These are phyloP conservation scores for Corylus avellana DNA, from an alignment of 306 rosid genomes.

Conservation along the genomic window DNA sequence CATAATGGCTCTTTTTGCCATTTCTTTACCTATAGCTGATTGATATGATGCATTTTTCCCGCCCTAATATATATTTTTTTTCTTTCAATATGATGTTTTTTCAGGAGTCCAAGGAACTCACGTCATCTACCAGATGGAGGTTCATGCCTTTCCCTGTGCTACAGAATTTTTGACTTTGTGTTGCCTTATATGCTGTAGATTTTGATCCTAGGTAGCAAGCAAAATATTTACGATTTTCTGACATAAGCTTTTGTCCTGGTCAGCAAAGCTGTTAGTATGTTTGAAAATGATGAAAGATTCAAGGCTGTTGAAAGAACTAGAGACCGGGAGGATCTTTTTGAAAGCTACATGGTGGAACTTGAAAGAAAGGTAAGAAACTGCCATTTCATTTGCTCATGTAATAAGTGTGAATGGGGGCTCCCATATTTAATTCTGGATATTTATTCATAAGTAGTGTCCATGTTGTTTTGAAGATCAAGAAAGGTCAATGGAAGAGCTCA, in stretches of 20 bases:
- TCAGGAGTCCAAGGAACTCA: slow-evolving; percentile 93
- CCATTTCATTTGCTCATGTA: slow-evolving; percentile 9
- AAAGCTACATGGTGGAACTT: slow-evolving; percentile 95
- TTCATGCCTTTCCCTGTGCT: slow-evolving; percentile 31
- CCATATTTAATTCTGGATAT: slow-evolving; percentile 25
- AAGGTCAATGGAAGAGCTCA: no score
- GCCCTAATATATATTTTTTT: background rate
- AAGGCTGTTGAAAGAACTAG: slow-evolving; percentile 85
- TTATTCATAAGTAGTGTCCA: background rate
- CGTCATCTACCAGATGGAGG: slow-evolving; percentile 97
- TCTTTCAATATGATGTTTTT: slow-evolving; percentile 31
- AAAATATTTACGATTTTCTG: slow-evolving; percentile 26
- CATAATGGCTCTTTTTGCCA: background rate
- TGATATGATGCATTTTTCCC: slow-evolving; percentile 16
- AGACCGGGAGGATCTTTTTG: slow-evolving; percentile 93
- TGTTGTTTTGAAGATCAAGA: no score
- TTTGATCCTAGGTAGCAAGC: background rate
- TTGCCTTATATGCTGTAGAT: slow-evolving; percentile 7
- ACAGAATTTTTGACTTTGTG: slow-evolving; percentile 16
- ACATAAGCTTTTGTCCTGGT: slow-evolving; percentile 37
- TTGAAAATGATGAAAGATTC: slow-evolving; percentile 92
- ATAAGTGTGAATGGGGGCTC: slow-evolving; percentile 15
- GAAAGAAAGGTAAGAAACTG: slow-evolving; percentile 77
- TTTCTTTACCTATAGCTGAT: slow-evolving; percentile 2
- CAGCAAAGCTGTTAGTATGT: slow-evolving; percentile 91